Evolutionary conservation across 257 asterid genomes (phyloP).

Genomic region (Thymus mandschuricus): DNA sequence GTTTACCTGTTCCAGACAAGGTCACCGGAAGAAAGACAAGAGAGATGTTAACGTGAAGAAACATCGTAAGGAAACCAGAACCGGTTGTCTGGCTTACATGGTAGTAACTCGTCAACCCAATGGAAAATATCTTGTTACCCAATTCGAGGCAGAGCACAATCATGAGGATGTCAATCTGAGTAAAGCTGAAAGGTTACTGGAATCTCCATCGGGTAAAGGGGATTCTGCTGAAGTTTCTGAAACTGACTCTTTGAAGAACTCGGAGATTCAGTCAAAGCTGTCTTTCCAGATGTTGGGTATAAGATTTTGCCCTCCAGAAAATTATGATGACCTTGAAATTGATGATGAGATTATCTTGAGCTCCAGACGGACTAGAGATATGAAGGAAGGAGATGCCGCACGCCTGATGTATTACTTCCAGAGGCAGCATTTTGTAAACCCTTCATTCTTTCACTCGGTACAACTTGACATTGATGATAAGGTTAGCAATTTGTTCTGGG

Average conservation of each 20-base stretch:
- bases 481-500: conserved; percentile 68
- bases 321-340: conserved; percentile 44
- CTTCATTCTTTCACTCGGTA: conserved; percentile 53
- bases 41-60: conserved; percentile 64
- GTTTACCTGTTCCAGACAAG: conserved; percentile 68
- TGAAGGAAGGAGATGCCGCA: conserved; percentile 65
- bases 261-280: conserved; percentile 45
- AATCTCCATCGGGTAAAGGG: conserved; percentile 39
- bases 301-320: conserved; percentile 55
- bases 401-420: conserved; percentile 55
- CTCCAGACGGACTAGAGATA: conserved; percentile 53
- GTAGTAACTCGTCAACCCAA: conserved; percentile 57
- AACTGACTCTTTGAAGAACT: conserved; percentile 43
- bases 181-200: conserved; percentile 44
- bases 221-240: conserved; percentile 49
- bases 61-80: conserved; percentile 68
- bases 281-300: conserved; percentile 56
- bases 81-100: conserved; percentile 70
- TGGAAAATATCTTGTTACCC: conserved; percentile 58
- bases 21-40: conserved; percentile 62
- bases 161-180: conserved; percentile 54
- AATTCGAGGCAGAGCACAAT: conserved; percentile 57
- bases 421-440: conserved; percentile 58
- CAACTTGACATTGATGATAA: conserved; percentile 61
- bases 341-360: conserved; percentile 43